phyloP scores from a whole-genome alignment of 2,329 filamentous ascomycete species.

The Botryosphaeria dothidea region DNA sequence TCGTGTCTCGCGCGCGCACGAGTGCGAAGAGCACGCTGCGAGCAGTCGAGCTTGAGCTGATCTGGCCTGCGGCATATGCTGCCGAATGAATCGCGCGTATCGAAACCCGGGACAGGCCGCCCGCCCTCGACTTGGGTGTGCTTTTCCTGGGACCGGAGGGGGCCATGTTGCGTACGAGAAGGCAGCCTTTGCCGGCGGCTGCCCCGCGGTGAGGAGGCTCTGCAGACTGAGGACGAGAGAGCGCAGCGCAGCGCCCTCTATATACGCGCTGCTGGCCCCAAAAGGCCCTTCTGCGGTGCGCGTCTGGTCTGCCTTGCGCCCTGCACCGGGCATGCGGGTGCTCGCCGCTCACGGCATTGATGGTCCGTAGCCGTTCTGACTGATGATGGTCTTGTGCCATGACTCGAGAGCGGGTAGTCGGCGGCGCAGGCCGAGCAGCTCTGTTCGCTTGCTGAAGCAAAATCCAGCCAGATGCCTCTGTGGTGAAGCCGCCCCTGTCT shows the following conservation, averaged over 20 bases:
- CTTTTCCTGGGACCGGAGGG: constrained; percentile 13
- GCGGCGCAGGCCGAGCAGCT: constrained; percentile 7
- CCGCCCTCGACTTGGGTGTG: constrained; percentile 12
- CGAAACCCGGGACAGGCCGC: constrained; percentile 12
- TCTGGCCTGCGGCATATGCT: constrained; percentile 16
- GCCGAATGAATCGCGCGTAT: constrained; percentile 16
- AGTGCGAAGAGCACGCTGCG: constrained; percentile 8
- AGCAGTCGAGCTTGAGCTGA: constrained; percentile 15
- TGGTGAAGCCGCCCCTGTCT: constrained; percentile 10
- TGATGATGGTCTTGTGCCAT: constrained; percentile 3
- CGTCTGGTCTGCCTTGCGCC: constrained; percentile 16
- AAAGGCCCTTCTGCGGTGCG: constrained; percentile 38
- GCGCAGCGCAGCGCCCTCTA: constrained; percentile 31
- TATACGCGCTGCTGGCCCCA: constrained; percentile 21
- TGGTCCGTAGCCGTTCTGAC: constrained; percentile 5
- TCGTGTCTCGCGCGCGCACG: constrained; percentile 10
- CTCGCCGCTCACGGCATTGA: constrained; percentile 15
- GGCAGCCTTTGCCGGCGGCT: constrained; percentile 3
- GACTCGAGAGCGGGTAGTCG: constrained; percentile 10
- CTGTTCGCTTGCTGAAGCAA: constrained; percentile 10
- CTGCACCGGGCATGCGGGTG: constrained; percentile 16
- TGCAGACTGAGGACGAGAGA: not conserved
- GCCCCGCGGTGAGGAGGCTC: not conserved
- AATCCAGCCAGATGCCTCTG: constrained; percentile 4
- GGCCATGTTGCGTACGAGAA: constrained; percentile 8